phyloP scores from a whole-genome alignment of 1,139 yeast species.

The Pichia sp. region DNA sequence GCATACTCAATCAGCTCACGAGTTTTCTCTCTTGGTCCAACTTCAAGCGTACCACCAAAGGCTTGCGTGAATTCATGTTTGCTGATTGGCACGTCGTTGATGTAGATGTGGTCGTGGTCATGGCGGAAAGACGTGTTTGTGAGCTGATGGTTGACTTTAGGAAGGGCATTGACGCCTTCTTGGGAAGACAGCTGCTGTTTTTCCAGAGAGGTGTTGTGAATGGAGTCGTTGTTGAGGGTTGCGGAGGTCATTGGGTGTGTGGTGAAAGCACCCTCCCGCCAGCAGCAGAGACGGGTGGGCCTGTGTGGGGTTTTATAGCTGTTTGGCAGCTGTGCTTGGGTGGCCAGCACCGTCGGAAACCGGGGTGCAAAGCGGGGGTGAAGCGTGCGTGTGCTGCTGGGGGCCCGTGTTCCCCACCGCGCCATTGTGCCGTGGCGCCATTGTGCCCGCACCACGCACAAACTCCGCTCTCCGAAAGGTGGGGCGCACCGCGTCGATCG shows the following conservation, averaged over 20 bases:
- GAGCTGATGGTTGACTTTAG: slow-evolving; percentile 9
- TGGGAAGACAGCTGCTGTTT: slow-evolving; percentile 10
- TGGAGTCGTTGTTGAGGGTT: not conserved
- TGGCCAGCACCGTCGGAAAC: not conserved
- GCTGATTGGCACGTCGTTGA: slow-evolving; percentile 28
- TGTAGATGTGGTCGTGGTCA: slow-evolving; percentile 27
- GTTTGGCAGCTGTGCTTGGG: no score
- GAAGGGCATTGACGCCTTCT: slow-evolving; percentile 3
- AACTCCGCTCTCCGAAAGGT: no score
- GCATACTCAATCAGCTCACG: slow-evolving; percentile 25
- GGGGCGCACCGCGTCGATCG: no score
- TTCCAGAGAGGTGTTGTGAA: slow-evolving; percentile 20
- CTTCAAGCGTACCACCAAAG: slow-evolving; percentile 30
- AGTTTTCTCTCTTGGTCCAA: slow-evolving; percentile 26
- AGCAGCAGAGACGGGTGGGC: not conserved
- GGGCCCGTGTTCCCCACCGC: not conserved
- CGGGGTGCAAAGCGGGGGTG: not conserved
- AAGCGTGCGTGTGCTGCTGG: no score
- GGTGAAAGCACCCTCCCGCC: no score
- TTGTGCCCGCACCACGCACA: no score
- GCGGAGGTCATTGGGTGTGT: slow-evolving; percentile 15
- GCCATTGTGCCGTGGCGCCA: not conserved
- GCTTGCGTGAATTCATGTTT: slow-evolving; percentile 30
- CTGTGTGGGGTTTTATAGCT: not conserved
- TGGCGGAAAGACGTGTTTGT: slow-evolving; percentile 15